Conservation (phyloP, 1,139 yeast genomes). For the Yamadazyma atlantica region DNA sequence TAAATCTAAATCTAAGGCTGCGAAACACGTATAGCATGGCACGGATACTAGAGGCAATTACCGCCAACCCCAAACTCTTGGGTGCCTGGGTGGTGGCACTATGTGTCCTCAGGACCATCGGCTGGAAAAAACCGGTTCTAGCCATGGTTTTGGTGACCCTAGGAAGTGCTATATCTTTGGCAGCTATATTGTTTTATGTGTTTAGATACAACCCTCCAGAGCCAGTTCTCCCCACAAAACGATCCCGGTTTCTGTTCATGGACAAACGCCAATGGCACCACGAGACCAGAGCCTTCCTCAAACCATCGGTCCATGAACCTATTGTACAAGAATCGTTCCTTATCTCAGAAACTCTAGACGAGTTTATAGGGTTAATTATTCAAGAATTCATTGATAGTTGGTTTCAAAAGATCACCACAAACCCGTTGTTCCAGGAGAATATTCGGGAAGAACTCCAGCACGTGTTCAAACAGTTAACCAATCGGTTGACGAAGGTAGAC, state of each 20-base stretch:
- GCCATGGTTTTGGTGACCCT: constrained; percentile 2
- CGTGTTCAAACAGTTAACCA: constrained; percentile 41
- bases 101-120: too few relatives aligned
- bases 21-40: too few relatives aligned
- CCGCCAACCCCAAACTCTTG: too few relatives aligned
- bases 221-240: neutral
- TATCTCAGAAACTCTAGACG: constrained; percentile 54
- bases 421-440: constrained; percentile 52
- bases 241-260: constrained; percentile 25
- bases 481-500: constrained; percentile 47
- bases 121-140: constrained; percentile 6
- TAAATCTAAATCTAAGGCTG: too few relatives aligned
- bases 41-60: too few relatives aligned
- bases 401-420: constrained; percentile 53
- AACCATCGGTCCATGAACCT: too few relatives aligned
- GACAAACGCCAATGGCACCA: constrained; percentile 24
- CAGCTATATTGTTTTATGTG: constrained; percentile 9
- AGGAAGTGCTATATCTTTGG: constrained; percentile 9
- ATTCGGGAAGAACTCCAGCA: constrained; percentile 49
- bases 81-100: too few relatives aligned
- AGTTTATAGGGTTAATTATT: constrained; percentile 51
- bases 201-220: constrained; percentile 9
- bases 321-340: constrained; percentile 51
- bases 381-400: constrained; percentile 66
- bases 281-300: too few relatives aligned